Evolutionary conservation across 192 early-diverging fungal genomes (phyloP), one percentile per base, ranked within the genome.

Genomic region (Coemansia sp.): DNA sequence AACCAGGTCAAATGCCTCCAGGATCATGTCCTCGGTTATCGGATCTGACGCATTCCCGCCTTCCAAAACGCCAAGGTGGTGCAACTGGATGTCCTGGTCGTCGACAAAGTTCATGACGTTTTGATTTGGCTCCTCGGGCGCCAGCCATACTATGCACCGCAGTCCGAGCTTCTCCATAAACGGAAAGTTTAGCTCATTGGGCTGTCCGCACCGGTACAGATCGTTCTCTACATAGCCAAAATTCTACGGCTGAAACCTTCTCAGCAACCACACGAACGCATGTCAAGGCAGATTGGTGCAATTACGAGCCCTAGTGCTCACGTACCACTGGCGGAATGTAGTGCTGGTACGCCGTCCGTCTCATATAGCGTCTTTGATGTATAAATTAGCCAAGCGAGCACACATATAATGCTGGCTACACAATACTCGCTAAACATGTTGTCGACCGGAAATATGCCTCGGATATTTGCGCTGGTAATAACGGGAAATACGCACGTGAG

Each of bases 121-220:
- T 63, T 93, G 93, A 55, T 93, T 93, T 3, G 95, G 95, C 54
- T 95, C 94, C 80, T 98, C 94, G 9, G 93, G 92, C 9, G 95
- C 97, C 22, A 99, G 84, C 84, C 89, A 99, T 0, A 95, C 83
- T 26, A 99, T 90, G 8, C 92, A 94, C 41, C 90, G 90, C 50
- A 99, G 81, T 5, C 88, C 93, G 3, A 99, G 86, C 61, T 92
- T 94, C 61, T 97, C 97, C 51, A 99, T 82, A 61, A 98, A 97
- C 0, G 97, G 97, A 68, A 98, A 99, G 81, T 99, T 99, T 51
- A 99, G 85, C 77, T 99, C 97, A 65, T 99, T 98, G 12, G 97
- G 97, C 65, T 98, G 94, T 20, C 90, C 89, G 17, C 93, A 97
- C 38, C 97, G 83, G 76, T 95, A 99, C 14, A 99, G 81, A 60